Evolutionary conservation across 1,284 basidiomycete genomes (phyloP), one percentile per base, ranked within the genome.

Genomic region (Pulveroboletus sp.): DNA sequence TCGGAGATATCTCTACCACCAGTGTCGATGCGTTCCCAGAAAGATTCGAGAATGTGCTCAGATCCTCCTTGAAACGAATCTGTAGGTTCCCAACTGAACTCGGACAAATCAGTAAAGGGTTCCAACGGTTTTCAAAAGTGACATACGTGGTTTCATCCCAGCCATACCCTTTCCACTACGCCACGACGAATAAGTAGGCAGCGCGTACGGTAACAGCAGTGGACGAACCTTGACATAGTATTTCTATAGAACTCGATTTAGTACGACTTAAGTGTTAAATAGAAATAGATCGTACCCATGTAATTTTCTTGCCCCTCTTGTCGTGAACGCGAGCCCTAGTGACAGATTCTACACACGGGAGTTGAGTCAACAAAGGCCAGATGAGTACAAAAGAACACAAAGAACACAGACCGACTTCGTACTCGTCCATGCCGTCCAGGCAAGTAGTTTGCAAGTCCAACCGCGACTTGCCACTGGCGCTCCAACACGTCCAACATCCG

Each of bases 91-190:
- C 87, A 89, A 16, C 86, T 89, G 52, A 36, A 52, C 32, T 33
- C 52, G 37, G 40, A 46, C 19, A 15, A 24, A 54, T 66, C 54
- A n/a, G 43, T 56, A 11, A 56, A 32, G 50, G 36, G 52, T 9
- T 29, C 17, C 26, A 36, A 39, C n/a, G 21, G 26, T 41, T 29
- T 47, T 46, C 24, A 21, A 51, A 49, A 42, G n/a, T 49, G 11
- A 78, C 87, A 63, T 73, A 86, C 87, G 87, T 89, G 76, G 85
- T 81, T 39, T 86, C 83, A 1, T 76, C 71, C n/a, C 72, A 61
- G 29, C 63, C 66, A 62, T 86, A 89, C 15, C 80, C 81, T 67
- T 87, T 88, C 87, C 87, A 89, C 87, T 89, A 59, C 19, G 37
- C 56, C 49, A 48, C 39, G 52, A 43, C 37, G 56, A 26, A 36